Base-by-base conservation (phyloP, 306 rosid genomes). In the Gastrolobium villosum region DNA sequence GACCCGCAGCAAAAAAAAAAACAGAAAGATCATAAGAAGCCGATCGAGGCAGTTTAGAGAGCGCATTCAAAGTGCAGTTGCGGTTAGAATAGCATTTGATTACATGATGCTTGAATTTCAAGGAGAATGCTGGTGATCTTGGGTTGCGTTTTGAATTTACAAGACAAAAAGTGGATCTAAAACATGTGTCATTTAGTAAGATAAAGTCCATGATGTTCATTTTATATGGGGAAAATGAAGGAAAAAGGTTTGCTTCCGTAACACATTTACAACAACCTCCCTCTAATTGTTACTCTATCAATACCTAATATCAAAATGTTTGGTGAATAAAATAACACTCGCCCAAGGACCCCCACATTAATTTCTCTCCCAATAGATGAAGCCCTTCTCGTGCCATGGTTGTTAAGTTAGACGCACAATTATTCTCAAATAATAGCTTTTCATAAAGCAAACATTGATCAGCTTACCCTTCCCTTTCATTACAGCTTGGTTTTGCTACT, bases 231-330 rank as follows among this genome's bases (percentile, higher is more conserved):
- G 26, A 20, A 20, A 20, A 0, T 20, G 26, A 20, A 20, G 26
- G 26, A 20, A 20, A 20, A 62, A 82, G 71, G 79, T 79, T 91
- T 93, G 96, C 98, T 94, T 94, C 88, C 82, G 81, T 80, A 86
- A 81, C 89, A 94, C 93, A 88, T 77, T 86, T 87, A 68, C 88
- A 91, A 91, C 98, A 68, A 89, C 93, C 89, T 82, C 80, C 70
- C 45, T 78, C 77, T 70, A 68, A 84, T 88, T 74, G 92, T 82
- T 90, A 84, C 81, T 76, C 88, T 60, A 88, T 93, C 98, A 79
- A 20, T 20, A 20, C 26, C 26, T 20, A 20, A 20, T 20, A 20
- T 20, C 26, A 20, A 72, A 55, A 78, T 60, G 97, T 93, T 93
- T 83, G 97, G 90, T 91, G 89, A 72, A 84, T 87, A 60, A 79